phyloP scores from a whole-genome alignment of 331 rosid genomes.

The Ulmus americana region DNA sequence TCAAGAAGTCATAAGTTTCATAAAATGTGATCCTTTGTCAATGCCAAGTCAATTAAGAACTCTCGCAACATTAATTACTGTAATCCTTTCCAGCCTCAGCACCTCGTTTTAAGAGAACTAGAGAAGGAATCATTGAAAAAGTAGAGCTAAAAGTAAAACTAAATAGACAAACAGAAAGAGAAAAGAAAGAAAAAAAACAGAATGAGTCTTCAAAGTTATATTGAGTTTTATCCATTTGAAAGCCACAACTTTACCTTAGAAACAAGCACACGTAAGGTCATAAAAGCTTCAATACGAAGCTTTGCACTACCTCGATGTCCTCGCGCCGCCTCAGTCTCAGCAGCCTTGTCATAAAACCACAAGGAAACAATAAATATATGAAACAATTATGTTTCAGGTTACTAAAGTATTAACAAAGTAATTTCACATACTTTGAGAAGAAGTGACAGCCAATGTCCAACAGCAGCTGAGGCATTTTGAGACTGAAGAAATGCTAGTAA shows the following conservation, averaged over 20 bases:
- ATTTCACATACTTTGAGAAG: conserved; percentile 63
- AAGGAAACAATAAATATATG: conserved; percentile 15
- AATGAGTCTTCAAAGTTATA: not conserved
- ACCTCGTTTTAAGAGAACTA: not conserved
- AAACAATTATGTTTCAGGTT: not conserved
- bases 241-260: conserved; percentile 55
- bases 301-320: conserved; percentile 84
- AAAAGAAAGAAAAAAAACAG: not conserved
- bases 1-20: not conserved
- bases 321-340: conserved; percentile 73
- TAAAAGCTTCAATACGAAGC: conserved; percentile 72
- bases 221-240: not conserved
- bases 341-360: conserved; percentile 52
- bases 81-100: not conserved
- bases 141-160: not conserved
- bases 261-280: conserved; percentile 63
- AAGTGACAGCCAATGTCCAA: conserved; percentile 95
- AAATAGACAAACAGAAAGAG: not conserved
- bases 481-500: conserved; percentile 68
- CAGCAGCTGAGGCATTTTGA: conserved; percentile 69
- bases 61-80: not conserved
- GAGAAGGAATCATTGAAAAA: not conserved
- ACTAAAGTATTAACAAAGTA: conserved; percentile 5
- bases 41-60: not conserved
- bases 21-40: not conserved